Base-by-base conservation (phyloP, 164 flowering plant species). In the Dillenia turbinata region DNA sequence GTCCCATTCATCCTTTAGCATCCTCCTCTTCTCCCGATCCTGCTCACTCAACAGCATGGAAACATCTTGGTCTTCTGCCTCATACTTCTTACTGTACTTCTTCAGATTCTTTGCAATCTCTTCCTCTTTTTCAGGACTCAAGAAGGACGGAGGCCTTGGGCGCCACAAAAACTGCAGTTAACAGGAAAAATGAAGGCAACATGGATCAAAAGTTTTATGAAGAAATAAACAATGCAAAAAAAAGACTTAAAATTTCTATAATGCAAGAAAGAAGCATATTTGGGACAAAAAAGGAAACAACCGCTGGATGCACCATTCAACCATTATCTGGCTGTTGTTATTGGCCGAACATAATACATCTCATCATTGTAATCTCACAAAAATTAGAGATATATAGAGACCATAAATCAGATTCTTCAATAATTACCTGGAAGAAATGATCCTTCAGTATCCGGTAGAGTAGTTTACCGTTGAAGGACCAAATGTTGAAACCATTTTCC, bases 401-500 rank as follows among this genome's bases (percentile, higher is more conserved):
- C 40, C 40, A 33, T 15, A 12, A 5, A 12, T 52, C 55, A 52
- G 17, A 16, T 15, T 10, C 22, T 16, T 52, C 55, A 16, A 16
- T 49, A 64, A 16, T 65, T 72, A 94, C 97, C 88, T 92, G 99
- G 65, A 74, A 85, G 81, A 92, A 90, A 71, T 87, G 94, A 69
- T 95, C 99, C 78, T 85, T 90, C 52, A 86, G 78, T 59, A 84
- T 85, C 67, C 97, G 65, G 65, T 95, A 95, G 0, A 88, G 84
- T 17, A 88, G 74, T 75, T 89, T 95, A 22, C 97, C 97, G 59
- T 83, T 75, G 80, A 92, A 95, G 12, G 97, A 92, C 99, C 99
- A 90, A 12, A 95, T 84, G 70, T 82, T 84, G 85, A 89, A 88
- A 2, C 99, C 97, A 72, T 92, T 95, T 63, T 95, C 97, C 97